Percentiles rank a stretch among this genome's conserved stretches.
These are phyloP conservation scores for Kwoniella mangroviensis DNA, from an alignment of 768 basidiomycete genomes.

Conservation along the genomic window DNA sequence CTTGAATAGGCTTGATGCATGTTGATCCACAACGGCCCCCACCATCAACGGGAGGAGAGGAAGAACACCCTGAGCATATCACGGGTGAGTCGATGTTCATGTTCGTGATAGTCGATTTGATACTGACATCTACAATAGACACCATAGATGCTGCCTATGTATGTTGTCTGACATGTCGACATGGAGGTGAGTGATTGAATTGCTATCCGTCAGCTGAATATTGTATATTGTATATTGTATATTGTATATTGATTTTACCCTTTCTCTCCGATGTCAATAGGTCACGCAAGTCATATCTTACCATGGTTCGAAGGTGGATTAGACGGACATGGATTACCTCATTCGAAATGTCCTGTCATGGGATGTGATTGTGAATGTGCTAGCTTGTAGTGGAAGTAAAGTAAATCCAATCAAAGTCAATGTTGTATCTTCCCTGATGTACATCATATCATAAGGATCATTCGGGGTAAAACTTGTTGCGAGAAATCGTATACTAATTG, in stretches of 20 bases:
- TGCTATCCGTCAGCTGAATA: too few species aligned
- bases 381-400: slow-evolving; percentile 24
- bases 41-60: not conserved
- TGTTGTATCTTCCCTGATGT: too few species aligned
- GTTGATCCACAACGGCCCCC: slow-evolving; percentile 27
- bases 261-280: slow-evolving; percentile 2
- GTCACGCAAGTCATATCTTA: slow-evolving; percentile 54
- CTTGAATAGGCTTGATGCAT: slow-evolving; percentile 26
- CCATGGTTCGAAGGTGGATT: slow-evolving; percentile 56
- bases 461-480: too few species aligned
- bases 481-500: too few species aligned
- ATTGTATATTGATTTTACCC: not conserved
- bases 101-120: too few species aligned
- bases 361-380: slow-evolving; percentile 54
- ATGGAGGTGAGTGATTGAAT: slow-evolving; percentile 45
- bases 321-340: slow-evolving; percentile 36
- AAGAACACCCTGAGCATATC: slow-evolving; percentile 14
- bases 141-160: slow-evolving; percentile 50
- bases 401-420: too few species aligned
- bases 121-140: slow-evolving; percentile 25
- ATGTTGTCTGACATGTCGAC: slow-evolving; percentile 51
- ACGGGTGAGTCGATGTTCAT: slow-evolving; percentile 16
- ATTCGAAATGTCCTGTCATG: slow-evolving; percentile 50
- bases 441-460: too few species aligned
- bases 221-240: too few species aligned